A percentile compares a stretch with the other conserved stretches of the same genome.
Evolutionary conservation across 2,329 filamentous ascomycete species (phyloP).

Genomic region (Thielaviopsis ethacetica): DNA sequence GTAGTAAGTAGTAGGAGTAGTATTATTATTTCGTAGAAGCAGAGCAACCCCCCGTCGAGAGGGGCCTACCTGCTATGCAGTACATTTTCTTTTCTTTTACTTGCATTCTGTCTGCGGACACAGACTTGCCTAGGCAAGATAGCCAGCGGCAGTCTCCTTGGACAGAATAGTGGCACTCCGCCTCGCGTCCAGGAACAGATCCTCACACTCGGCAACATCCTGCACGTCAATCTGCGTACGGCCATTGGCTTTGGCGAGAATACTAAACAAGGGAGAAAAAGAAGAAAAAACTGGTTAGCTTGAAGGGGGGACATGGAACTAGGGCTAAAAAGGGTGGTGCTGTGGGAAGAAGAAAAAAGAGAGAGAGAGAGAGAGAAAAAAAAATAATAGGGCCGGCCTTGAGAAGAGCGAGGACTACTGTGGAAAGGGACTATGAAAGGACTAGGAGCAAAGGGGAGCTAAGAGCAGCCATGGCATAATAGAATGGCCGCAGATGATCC

Average conservation of each 20-base stretch:
- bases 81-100: conserved; percentile 15
- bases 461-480: not conserved
- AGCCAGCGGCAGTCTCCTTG: conserved; percentile 45
- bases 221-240: conserved; percentile 59
- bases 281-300: no score
- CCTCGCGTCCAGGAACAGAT: conserved; percentile 68
- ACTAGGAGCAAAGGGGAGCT: no score
- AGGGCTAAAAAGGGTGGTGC: no score
- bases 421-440: not conserved
- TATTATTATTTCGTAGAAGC: no score
- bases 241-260: conserved; percentile 74
- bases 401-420: not conserved
- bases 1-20: no score
- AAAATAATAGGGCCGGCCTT: no score
- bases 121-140: conserved; percentile 32
- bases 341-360: no score
- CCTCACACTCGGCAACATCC: conserved; percentile 68
- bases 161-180: conserved; percentile 56
- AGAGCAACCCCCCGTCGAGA: no score
- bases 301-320: no score
- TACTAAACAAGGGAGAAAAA: conserved; percentile 30
- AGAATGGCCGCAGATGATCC: not conserved
- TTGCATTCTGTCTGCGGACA: no score
- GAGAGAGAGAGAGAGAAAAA: no score
- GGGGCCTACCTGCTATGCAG: no score